Evolutionary conservation across 148 eudicot genomes (phyloP), one percentile per base, ranked within the genome.

Genomic region (Agrostemma githago): DNA sequence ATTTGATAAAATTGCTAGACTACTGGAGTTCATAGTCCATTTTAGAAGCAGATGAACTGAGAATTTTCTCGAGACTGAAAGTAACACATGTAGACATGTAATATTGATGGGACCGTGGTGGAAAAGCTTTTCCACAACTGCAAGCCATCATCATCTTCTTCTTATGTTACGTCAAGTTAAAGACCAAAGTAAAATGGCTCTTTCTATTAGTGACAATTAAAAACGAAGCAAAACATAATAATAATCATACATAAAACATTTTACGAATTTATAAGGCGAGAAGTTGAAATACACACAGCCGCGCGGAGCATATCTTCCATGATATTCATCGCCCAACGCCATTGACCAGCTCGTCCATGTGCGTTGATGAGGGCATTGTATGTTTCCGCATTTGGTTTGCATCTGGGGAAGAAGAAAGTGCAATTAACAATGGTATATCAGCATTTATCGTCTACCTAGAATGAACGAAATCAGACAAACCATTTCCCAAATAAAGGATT

Each of bases 221-320:
- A 26, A 51, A 61, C 17, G 58, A 34, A 76, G 66, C 34, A 86
- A 80, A 82, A 72, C 11, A 48, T 51, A 51, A 56, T 76, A 80
- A 75, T 76, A 79, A 76, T 66, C 85, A 80, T 86, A 82, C 77
- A 80, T 73, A 80, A 76, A 63, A 72, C 34, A 44, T 34, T 77
- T 72, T 26, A 64, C 66, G 73, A 80, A 72, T 79, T 72, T 72
- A 78, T 74, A 72, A 79, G 69, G 77, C 63, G 79, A 83, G 76
- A 87, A 84, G 76, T 74, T 68, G 62, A 83, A 70, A 76, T 86
- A 94, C 98, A 76, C 84, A 94, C 98, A 84, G 97, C 92, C 51
- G 96, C 98, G 71, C 90, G 90, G 56, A 94, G 97, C 98, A 94
- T 94, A 84, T 89, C 98, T 79, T 89, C 96, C 97, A 91, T 89